Evolutionary conservation across 495 filamentous ascomycete species (phyloP).

Genomic region (Pyronema omphalodes): DNA sequence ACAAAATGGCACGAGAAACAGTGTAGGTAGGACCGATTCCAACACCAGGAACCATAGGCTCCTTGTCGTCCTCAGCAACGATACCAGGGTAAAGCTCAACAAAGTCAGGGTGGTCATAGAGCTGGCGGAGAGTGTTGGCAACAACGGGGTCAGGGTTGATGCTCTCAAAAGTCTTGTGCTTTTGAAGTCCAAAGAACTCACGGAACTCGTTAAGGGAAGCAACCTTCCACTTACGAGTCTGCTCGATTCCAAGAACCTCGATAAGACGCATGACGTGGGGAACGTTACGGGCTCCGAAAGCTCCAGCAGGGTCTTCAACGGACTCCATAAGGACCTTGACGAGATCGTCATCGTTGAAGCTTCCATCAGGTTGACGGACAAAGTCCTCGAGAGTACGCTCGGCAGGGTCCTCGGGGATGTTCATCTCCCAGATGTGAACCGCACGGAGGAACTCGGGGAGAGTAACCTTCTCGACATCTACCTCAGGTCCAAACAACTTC

Average conservation of each 20-base stretch:
- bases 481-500: slow-evolving; percentile 39
- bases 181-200: slow-evolving; percentile 55
- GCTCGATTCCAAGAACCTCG: slow-evolving; percentile 73
- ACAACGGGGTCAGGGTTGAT: slow-evolving; percentile 69
- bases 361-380: slow-evolving; percentile 39
- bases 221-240: slow-evolving; percentile 65
- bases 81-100: slow-evolving; percentile 73
- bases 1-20: slow-evolving; percentile 63
- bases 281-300: slow-evolving; percentile 56
- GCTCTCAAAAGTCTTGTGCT: slow-evolving; percentile 61
- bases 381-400: slow-evolving; percentile 47
- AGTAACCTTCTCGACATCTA: slow-evolving; percentile 33
- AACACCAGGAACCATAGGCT: slow-evolving; percentile 53
- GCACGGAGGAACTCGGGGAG: slow-evolving; percentile 39
- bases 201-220: slow-evolving; percentile 79
- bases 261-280: slow-evolving; percentile 53
- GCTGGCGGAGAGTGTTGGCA: slow-evolving; percentile 45
- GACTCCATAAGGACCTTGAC: slow-evolving; percentile 45
- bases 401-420: slow-evolving; percentile 41
- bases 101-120: slow-evolving; percentile 64
- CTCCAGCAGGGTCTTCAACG: slow-evolving; percentile 44
- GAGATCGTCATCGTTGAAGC: slow-evolving; percentile 47
- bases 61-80: slow-evolving; percentile 64
- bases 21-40: slow-evolving; percentile 71
- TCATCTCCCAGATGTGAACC: slow-evolving; percentile 40